Evolutionary conservation across 257 asterid species (phyloP).

Genomic region (Vinca minor): DNA sequence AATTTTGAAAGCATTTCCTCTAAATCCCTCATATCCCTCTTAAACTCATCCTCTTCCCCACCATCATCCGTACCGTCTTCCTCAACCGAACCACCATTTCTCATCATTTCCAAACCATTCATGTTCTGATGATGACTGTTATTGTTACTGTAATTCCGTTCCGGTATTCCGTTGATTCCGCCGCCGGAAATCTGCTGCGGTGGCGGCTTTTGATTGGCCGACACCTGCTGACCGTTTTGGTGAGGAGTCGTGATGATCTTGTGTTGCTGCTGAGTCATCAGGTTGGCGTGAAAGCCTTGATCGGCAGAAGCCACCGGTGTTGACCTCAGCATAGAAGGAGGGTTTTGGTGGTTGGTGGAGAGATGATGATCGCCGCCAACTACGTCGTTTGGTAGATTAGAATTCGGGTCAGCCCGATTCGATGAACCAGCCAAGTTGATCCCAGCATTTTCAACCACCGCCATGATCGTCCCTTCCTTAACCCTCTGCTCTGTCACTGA

Average conservation of each 20-base stretch:
- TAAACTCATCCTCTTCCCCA: constrained; percentile 50
- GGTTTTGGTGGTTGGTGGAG: constrained; percentile 8
- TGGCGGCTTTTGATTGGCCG: not conserved
- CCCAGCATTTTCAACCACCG: constrained; percentile 77
- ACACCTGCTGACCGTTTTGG: constrained; percentile 3
- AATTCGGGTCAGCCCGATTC: constrained; percentile 35
- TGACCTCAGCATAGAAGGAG: not conserved
- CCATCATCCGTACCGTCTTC: constrained; percentile 26
- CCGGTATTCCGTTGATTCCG: constrained; percentile 14
- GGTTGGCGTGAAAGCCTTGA: constrained; percentile 7
- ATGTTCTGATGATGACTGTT: constrained; percentile 15
- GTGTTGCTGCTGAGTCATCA: constrained; percentile 6
- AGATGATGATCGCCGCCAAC: constrained; percentile 25
- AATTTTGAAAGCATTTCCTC: constrained; percentile 53
- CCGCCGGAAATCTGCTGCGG: constrained; percentile 4
- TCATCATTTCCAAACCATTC: constrained; percentile 24
- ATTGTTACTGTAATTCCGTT: constrained; percentile 6
- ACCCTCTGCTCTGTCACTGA: constrained; percentile 19
- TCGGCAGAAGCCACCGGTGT: constrained; percentile 4
- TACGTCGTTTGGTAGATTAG: constrained; percentile 27
- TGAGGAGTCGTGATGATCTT: constrained; percentile 4
- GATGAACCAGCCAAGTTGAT: constrained; percentile 40
- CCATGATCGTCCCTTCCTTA: constrained; percentile 52
- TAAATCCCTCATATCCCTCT: constrained; percentile 48
- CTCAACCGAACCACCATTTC: constrained; percentile 8